phyloP scores from a whole-genome alignment of 1,284 basidiomycete genomes.

The Rhodotorula mucilaginosa region DNA sequence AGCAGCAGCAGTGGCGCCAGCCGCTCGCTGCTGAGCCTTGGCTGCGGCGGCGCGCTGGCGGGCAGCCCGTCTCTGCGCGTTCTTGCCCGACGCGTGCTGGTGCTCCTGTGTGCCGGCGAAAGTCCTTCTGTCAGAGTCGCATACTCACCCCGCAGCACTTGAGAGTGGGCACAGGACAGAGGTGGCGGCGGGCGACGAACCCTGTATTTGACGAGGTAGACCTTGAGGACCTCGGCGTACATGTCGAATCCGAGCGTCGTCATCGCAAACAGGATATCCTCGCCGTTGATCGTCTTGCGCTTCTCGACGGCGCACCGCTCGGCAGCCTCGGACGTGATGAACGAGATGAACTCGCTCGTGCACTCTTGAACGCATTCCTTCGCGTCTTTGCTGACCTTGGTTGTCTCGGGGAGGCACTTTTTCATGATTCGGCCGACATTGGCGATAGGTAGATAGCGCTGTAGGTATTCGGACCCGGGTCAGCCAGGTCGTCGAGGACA shows the following conservation, averaged over 20 bases:
- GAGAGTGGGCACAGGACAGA: too few relatives aligned
- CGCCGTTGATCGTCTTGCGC: conserved; percentile 81
- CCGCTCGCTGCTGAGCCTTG: not conserved
- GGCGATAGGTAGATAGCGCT: conserved; percentile 45
- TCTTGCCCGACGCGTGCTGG: conserved; percentile 34
- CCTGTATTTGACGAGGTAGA: conserved; percentile 81
- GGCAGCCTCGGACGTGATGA: conserved; percentile 51
- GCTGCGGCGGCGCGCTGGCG: conserved; percentile 4
- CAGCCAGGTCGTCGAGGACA: not conserved
- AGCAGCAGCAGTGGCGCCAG: not conserved
- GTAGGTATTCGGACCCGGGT: not conserved
- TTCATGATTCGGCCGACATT: conserved; percentile 45
- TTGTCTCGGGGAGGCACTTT: conserved; percentile 40
- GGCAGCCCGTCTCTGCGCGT: conserved; percentile 28
- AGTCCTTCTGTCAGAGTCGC: too few relatives aligned
- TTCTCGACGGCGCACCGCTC: conserved; percentile 51
- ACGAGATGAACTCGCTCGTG: conserved; percentile 50
- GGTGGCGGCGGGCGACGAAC: too few relatives aligned
- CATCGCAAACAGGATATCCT: conserved; percentile 77
- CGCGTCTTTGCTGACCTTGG: conserved; percentile 46
- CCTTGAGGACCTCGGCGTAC: conserved; percentile 81
- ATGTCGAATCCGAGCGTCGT: conserved; percentile 88
- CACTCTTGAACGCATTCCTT: conserved; percentile 52
- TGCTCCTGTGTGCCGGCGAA: too few relatives aligned
- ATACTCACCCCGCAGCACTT: not conserved